Evolutionary conservation across 1,284 basidiomycete genomes (phyloP), one percentile per base, ranked within the genome.

Genomic region (Ustilago trichophora): DNA sequence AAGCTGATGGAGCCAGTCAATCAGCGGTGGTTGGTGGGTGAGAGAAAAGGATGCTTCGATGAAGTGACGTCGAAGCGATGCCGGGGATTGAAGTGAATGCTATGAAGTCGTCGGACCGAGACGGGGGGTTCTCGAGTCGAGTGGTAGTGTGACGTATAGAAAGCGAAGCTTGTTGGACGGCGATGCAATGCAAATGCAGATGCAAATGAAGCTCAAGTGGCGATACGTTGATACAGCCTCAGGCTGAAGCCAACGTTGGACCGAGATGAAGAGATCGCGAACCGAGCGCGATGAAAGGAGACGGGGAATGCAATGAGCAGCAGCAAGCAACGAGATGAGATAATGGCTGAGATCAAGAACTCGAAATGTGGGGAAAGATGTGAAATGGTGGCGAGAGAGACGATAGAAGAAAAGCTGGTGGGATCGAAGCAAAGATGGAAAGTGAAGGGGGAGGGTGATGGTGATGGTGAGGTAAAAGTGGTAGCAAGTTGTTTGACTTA

Each of bases 1-100:
- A 38, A 26, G 54, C 48, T 49, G 49, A 64, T 46, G 27, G 32
- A 57, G 34, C 60, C 60, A 41, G 60, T 64, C 60, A 32, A 53
- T 57, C 60, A 53, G 58, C 52, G 46, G 33, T 7, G 24, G 33
- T 37, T 10, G 29, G 33, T 34, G 18, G 37, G 24, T 16, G n/a
- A 8, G 35, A 10, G 12, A 27, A 24, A 45, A 34, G 3, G 15
- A 15, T 34, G 9, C 21, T 12, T 24, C 26, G 35, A 47, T 42
- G 29, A 48, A 36, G 33, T 41, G 46, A 54, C 36, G 35, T 60
- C 36, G 46, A 38, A 22, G 45, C 36, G 33, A 52, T 47, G 50
- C 45, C 40, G 57, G 50, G 18, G 40, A 49, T 48, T 45, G 51
- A 22, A 37, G 34, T 13, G 44, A 33, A 42, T 37, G 46, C n/a